Evolutionary conservation across 257 asterid genomes (phyloP), one percentile per base, ranked within the genome.

Genomic region (Mitragyna speciosa): DNA sequence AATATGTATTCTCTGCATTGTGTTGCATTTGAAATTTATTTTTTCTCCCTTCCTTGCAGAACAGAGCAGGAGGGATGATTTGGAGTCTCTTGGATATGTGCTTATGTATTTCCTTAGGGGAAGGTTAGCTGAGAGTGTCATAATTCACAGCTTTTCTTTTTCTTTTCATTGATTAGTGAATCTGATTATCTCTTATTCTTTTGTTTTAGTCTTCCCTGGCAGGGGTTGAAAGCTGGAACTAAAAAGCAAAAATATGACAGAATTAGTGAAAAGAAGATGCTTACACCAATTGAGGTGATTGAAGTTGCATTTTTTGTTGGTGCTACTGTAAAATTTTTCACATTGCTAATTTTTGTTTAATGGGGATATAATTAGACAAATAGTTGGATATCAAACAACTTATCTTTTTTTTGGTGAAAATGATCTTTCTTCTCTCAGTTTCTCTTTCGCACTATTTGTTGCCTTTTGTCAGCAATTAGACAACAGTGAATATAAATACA

Each of bases 201-300:
- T n/a, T 71, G 11, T 48, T 81, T 58, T 79, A 93, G 99, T 85
- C 98, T 95, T 82, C 99, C 98, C 48, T 95, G 99, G 99, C 98
- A 92, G 76, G 99, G 98, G 61, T 81, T 93, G 83, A 95, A 91
- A 89, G 99, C 98, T 80, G 99, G 97, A 79, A 92, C 98, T 33
- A 95, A 95, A 85, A 95, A 95, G 88, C 99, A 95, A 91, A 95
- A 95, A 78, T 95, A 95, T 80, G 99, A 95, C 87, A 91, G 86
- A 85, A 95, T 95, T 86, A 93, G 99, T 75, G 99, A 95, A 90
- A 93, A 93, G 90, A 95, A 95, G 91, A 95, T 95, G 99, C 90
- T 88, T 85, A 93, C 99, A 14, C 95, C 98, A 41, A 85, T 95
- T 75, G 99, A 95, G 88, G 99, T 95, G 90, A 74, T 78, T 63